Percentiles rank a stretch among this genome's conserved stretches.
Conservation (phyloP, 2,329 filamentous ascomycete genomes). For the Metarhizium robertsii region DNA sequence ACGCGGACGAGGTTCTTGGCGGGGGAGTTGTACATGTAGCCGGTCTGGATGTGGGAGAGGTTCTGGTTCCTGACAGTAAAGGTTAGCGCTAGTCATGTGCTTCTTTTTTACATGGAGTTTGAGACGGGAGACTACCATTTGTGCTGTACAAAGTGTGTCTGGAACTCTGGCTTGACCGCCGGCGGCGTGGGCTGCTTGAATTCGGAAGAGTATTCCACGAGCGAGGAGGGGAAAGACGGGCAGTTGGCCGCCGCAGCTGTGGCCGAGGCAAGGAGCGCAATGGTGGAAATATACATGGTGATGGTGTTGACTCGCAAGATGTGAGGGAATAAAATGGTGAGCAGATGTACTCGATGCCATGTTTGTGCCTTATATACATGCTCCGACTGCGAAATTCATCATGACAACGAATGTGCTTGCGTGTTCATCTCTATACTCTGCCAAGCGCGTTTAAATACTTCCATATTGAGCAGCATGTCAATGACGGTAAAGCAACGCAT, state of each 20-base stretch:
- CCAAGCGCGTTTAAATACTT: neutral
- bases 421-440: neutral
- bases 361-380: neutral
- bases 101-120: neutral
- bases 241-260: constrained; percentile 5
- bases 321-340: neutral
- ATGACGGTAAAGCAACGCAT: neutral
- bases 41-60: constrained; percentile 27
- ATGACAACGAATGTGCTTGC: neutral
- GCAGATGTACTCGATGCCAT: neutral
- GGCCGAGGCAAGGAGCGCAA: neutral
- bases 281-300: neutral
- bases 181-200: constrained; percentile 25
- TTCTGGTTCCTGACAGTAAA: constrained; percentile 21
- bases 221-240: constrained; percentile 15
- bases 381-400: neutral
- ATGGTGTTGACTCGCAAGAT: neutral
- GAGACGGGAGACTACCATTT: constrained; percentile 19
- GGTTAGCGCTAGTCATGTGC: neutral
- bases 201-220: constrained; percentile 18
- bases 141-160: constrained; percentile 26
- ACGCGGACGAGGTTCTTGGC: constrained; percentile 18
- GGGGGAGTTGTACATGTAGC: constrained; percentile 26
- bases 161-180: constrained; percentile 19
- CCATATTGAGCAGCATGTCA: neutral